These are phyloP conservation scores for Sergeia podlipaevii DNA, from an alignment of 208 protist genomes.

Conservation along the genomic window DNA sequence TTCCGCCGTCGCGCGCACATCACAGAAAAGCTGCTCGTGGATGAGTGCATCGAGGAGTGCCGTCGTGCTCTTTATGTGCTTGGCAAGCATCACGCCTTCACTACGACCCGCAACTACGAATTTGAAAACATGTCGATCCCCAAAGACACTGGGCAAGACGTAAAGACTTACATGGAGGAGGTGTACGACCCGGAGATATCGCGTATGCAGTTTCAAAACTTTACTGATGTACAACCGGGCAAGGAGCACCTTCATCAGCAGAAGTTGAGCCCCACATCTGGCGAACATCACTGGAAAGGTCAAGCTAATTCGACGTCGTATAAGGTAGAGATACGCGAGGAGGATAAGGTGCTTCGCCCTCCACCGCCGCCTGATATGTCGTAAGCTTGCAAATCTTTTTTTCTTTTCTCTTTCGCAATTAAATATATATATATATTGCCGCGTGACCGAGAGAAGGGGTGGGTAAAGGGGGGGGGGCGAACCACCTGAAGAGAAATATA, in stretches of 20 bases:
- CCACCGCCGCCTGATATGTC: conserved; percentile 68
- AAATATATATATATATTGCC: too few relatives aligned
- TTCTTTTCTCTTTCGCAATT: too few relatives aligned
- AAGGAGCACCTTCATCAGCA: conserved; percentile 71
- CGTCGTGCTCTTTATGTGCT: conserved; percentile 79
- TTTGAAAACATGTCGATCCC: conserved; percentile 83
- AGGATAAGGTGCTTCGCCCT: conserved; percentile 74
- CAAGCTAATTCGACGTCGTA: conserved; percentile 47
- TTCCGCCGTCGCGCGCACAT: conserved; percentile 68
- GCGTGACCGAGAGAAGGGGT: too few relatives aligned
- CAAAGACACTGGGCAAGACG: conserved; percentile 87
- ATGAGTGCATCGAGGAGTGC: conserved; percentile 87
- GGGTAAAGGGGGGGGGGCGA: too few relatives aligned
- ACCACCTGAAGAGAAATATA: too few relatives aligned
- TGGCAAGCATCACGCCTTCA: conserved; percentile 83
- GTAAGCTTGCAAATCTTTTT: too few relatives aligned
- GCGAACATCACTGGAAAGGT: conserved; percentile 64
- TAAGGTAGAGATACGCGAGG: conserved; percentile 72
- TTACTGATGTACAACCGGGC: conserved; percentile 79
- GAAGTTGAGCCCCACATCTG: conserved; percentile 59
- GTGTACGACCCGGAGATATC: conserved; percentile 86
- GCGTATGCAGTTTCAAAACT: conserved; percentile 79
- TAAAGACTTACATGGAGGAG: conserved; percentile 92
- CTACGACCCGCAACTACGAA: conserved; percentile 69
- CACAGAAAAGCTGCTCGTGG: conserved; percentile 86